A percentile compares a stretch with the other conserved stretches of the same genome.
Evolutionary conservation across 331 rosid genomes (phyloP).

Genomic region (Erythrophleum ivorense): DNA sequence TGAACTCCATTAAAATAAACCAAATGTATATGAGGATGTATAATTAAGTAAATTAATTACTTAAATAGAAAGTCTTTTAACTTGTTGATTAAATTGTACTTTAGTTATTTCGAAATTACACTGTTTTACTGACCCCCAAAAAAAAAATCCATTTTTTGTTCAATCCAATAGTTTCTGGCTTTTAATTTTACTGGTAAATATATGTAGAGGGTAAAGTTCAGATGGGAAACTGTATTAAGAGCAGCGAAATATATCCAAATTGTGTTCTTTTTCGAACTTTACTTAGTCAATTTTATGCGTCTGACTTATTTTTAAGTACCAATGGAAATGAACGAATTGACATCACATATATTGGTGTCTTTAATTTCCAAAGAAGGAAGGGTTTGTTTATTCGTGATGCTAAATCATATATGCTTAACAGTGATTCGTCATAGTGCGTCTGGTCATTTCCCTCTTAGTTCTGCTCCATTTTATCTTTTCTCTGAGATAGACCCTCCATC

Average conservation of each 20-base stretch:
- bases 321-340: not conserved
- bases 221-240: not conserved
- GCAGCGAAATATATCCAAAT: not conserved
- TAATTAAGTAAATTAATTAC: not conserved
- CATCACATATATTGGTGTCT: too few relatives aligned
- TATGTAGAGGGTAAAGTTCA: not conserved
- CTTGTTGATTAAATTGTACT: not conserved
- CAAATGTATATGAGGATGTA: not conserved
- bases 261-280: not conserved
- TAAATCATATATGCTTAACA: not conserved
- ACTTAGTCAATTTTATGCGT: not conserved
- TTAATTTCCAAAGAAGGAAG: too few relatives aligned
- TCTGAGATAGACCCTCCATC: not conserved
- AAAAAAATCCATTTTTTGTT: too few relatives aligned
- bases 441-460: constrained; percentile 18
- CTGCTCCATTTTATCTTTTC: not conserved
- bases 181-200: too few relatives aligned
- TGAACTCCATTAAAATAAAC: not conserved
- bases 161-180: too few relatives aligned
- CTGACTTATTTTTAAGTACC: not conserved
- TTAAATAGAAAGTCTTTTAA: not conserved
- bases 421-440: not conserved
- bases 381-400: not conserved
- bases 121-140: too few relatives aligned
- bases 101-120: not conserved